Evolutionary conservation across 192 early-diverging fungal species (phyloP), one percentile per base, ranked within the genome.

Genomic region (Coemansia sp.): DNA sequence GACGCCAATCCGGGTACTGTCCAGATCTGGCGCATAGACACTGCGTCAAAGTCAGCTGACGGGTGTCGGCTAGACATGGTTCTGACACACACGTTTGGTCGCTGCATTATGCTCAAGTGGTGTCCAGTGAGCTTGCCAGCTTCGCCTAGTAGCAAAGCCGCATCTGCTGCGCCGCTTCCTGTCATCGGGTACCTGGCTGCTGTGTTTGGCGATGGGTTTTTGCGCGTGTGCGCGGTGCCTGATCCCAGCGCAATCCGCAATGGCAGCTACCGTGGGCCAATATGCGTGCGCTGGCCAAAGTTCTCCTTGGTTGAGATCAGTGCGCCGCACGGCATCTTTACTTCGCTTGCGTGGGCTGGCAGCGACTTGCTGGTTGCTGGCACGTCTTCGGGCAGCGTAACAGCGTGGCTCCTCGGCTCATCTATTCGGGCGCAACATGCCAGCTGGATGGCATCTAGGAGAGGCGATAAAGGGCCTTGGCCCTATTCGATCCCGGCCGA

Each of bases 141-240:
- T 17, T 14, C 37, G 1, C 22, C 56, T 9, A 17, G 10, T 6
- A 59, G 9, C 35, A n/a, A 19, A 24, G 9, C 20, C 2, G n/a
- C 42, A 10, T 38, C 39, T 5, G 29, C 20, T 10, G 22, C 62
- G 22, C 35, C 57, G 43, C 27, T 62, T 27, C 45, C 47, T 14
- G 32, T 60, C 12, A 9, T 71, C 19, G 79, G 79, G 1, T 10
- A 65, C 11, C 17, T 82, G 59, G 79, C 79, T 1, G 73, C 67
- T 0, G 53, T 64, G 25, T 82, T 82, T 73, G 79, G 68, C 42
- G 79, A 82, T 43, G 79, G 79, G 1, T 35, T 41, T n/a, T 49
- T 82, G 31, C 73, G 79, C 11, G 70, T 76, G 3, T 64, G 61
- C 6, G 70, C 67, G 0, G 73, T 82, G 45, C 79, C 79, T 7